Percentiles rank a stretch among this genome's conserved stretches.
phyloP scores from a whole-genome alignment of 192 early-diverging fungal species.

The Spizellomyces punctatus region DNA sequence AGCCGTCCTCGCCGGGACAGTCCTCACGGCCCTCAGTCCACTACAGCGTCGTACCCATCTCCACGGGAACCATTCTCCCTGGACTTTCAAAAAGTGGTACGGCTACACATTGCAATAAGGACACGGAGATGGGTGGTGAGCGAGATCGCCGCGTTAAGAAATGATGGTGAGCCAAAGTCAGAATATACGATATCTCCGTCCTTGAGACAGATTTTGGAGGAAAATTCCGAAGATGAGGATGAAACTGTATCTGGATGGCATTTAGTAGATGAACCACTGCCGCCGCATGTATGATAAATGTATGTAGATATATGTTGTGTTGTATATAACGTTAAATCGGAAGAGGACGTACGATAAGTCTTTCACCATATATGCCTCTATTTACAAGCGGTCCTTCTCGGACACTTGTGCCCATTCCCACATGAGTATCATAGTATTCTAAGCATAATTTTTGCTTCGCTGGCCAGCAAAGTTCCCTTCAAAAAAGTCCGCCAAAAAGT shows the following conservation, averaged over 20 bases:
- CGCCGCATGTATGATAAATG: neutral
- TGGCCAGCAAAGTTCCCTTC: constrained; percentile 28
- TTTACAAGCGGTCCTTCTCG: too few species aligned
- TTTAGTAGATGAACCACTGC: constrained; percentile 15
- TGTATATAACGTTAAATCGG: too few species aligned
- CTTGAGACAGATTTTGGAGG: constrained; percentile 10
- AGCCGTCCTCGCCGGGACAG: neutral
- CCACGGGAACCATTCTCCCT: neutral
- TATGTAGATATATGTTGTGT: neutral
- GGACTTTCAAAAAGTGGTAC: constrained; percentile 25
- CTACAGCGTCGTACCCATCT: neutral
- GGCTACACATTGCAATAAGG: constrained; percentile 19
- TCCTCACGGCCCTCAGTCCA: neutral
- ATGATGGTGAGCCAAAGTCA: too few species aligned
- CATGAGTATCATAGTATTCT: neutral
- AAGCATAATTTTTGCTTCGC: constrained; percentile 23
- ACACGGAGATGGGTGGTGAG: neutral
- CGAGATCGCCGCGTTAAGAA: neutral
- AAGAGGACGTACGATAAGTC: too few species aligned
- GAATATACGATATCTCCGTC: neutral
- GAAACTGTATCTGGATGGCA: constrained; percentile 8
- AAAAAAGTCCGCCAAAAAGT: constrained; percentile 55
- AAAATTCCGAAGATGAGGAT: constrained; percentile 23
- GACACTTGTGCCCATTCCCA: too few species aligned
- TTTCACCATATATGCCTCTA: too few species aligned